Evolutionary conservation across 208 protist genomes (phyloP), one percentile per base, ranked within the genome.

Genomic region (Crithidia acanthocephali): DNA sequence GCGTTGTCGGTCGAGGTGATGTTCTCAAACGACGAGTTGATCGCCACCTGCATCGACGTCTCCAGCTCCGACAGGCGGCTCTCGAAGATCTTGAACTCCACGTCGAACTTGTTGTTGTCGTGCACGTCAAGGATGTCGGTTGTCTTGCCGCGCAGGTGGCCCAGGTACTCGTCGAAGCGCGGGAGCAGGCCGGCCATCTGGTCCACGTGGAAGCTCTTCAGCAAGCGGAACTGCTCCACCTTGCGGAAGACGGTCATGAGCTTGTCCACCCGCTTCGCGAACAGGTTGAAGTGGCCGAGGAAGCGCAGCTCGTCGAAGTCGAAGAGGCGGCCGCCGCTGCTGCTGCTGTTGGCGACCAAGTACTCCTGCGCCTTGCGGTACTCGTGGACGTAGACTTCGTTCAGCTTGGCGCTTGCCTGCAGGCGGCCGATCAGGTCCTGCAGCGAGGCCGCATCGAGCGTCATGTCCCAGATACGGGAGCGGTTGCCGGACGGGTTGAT

Each of bases 251-350:
- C 93, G 45, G 98, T 94, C 56, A 98, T 92, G 25, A 99, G 87
- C 81, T 99, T 99, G 65, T 99, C 86, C 3, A 99, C 88, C 30
- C 98, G 92, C 79, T 98, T 97, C 63, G 91, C 93, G 69, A 99
- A 99, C 60, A 98, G 85, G 74, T 99, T 98, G 77, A 99, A 99
- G 80, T 98, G 96, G 2, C 97, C 98, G 83, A 99, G 98, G 62
- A 99, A 98, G 62, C 86, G 85, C 28, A 96, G 80, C 79, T 98
- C 97, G 77, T 98, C 94, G 81, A 99, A 98, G 78, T 94, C 84
- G 76, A 98, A 97, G 53, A 94, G 87, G 63, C 87, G 89, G 30
- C 72, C 72, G 48, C 75, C 56, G 66, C 60, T 74, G 44, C 86
- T 85, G 27, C 60, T 40, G 68, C 79, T 84, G 76, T 95, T 87